Conservation (phyloP, 768 basidiomycete genomes). For the Mycena alexandri region DNA sequence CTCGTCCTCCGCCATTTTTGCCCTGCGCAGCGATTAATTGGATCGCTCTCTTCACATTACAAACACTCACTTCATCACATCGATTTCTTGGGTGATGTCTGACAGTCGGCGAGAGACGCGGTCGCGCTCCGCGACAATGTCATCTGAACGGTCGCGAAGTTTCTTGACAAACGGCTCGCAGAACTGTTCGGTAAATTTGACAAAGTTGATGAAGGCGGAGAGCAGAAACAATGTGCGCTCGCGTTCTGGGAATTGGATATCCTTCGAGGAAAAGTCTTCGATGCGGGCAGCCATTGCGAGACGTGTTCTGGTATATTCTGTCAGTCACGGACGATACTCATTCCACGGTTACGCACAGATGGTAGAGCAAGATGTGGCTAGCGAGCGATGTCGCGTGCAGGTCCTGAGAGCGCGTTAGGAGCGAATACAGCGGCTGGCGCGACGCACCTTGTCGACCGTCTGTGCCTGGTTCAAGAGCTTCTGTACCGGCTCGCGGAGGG, state of each 20-base stretch:
- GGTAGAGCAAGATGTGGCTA: slow-evolving; percentile 75
- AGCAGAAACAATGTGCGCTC: slow-evolving; percentile 82
- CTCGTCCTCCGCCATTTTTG: slow-evolving; percentile 76
- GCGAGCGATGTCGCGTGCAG: slow-evolving; percentile 70
- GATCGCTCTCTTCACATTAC: not conserved
- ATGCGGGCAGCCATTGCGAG: slow-evolving; percentile 81
- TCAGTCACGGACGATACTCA: not conserved
- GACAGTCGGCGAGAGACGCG: slow-evolving; percentile 62
- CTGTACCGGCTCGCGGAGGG: slow-evolving; percentile 70
- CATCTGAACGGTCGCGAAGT: slow-evolving; percentile 71
- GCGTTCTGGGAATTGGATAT: slow-evolving; percentile 79
- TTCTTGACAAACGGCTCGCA: slow-evolving; percentile 70
- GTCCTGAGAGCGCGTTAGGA: slow-evolving; percentile 60
- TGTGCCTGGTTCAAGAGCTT: slow-evolving; percentile 64
- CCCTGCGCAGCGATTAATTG: slow-evolving; percentile 52
- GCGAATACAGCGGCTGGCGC: not conserved
- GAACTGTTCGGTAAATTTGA: slow-evolving; percentile 86
- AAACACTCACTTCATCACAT: slow-evolving; percentile 65
- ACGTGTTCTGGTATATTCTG: slow-evolving; percentile 60
- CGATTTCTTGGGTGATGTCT: slow-evolving; percentile 65
- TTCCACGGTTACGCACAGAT: slow-evolving; percentile 63
- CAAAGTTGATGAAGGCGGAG: slow-evolving; percentile 93
- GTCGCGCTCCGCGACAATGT: slow-evolving; percentile 73
- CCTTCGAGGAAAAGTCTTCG: slow-evolving; percentile 81
- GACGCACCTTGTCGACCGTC: slow-evolving; percentile 66